Conservation (phyloP, 2,329 filamentous ascomycete genomes). For the Fusarium fujikuroi region DNA sequence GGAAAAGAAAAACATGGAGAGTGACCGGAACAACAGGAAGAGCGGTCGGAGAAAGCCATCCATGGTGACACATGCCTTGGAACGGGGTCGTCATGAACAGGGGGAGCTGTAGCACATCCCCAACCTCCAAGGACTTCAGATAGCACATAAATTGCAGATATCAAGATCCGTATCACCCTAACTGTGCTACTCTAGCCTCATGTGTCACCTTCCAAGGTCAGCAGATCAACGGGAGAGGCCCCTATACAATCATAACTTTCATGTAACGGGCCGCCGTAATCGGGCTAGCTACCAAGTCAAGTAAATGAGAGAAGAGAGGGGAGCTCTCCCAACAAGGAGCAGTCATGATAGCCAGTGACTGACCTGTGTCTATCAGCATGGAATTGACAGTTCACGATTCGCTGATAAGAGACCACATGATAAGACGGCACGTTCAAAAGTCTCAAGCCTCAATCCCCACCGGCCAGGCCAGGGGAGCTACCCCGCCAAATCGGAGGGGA, state of each 20-base stretch:
- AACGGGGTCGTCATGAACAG: conserved; percentile 25
- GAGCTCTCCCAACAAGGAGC: conserved; percentile 37
- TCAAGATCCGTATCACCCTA: conserved; percentile 17
- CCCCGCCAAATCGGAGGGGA: conserved; percentile 42
- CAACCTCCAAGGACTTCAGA: conserved; percentile 23
- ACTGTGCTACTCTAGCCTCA: conserved; percentile 23
- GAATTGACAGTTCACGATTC: conserved; percentile 34
- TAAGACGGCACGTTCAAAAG: conserved; percentile 34
- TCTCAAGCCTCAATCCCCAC: conserved; percentile 41
- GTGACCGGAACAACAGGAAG: conserved; percentile 31
- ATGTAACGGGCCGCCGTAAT: conserved; percentile 34
- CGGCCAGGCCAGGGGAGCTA: conserved; percentile 38
- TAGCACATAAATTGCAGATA: conserved; percentile 37
- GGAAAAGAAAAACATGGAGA: conserved; percentile 17
- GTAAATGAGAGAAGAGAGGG: conserved; percentile 21
- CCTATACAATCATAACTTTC: conserved; percentile 37
- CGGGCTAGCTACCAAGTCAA: conserved; percentile 11
- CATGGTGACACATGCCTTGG: conserved; percentile 25
- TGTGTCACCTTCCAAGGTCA: conserved; percentile 30
- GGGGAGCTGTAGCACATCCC: conserved; percentile 25
- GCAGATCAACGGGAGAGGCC: conserved; percentile 25
- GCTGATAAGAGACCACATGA: conserved; percentile 43
- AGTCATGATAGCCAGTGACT: conserved; percentile 35
- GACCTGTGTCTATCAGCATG: conserved; percentile 22
- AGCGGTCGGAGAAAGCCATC: conserved; percentile 33